Evolutionary conservation across 73 alveolate species (phyloP), one percentile per base, ranked within the genome.

Genomic region (Diophrys appendiculata): DNA sequence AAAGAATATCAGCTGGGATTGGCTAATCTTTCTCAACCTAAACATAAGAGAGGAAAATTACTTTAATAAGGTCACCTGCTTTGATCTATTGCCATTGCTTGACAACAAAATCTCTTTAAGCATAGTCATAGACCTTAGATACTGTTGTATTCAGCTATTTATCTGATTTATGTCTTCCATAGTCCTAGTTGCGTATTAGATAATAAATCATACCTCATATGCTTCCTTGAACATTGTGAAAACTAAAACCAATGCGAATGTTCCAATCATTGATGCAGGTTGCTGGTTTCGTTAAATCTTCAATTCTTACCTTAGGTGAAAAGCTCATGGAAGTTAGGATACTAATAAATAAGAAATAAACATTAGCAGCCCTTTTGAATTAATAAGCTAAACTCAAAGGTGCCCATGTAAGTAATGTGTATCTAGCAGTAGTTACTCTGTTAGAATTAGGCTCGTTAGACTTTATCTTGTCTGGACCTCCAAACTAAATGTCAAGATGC

Each of bases 161-260:
- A 73, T 81, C 64, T 73, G 73, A 33, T 32, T 43, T 32, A 74
- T 72, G 70, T 81, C 90, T 69, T 81, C 90, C 78, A 72, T 82
- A 69, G 88, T 84, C 69, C 98, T 64, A 8, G 89, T 60, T 54
- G 76, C 83, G 77, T 94, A n/a, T n/a, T n/a, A n/a, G n/a, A n/a
- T n/a, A n/a, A n/a, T n/a, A n/a, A n/a, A n/a, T n/a, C n/a, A n/a
- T n/a, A n/a, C 98, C 77, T 94, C 98, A 52, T 81, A 81, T 56
- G 93, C 96, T 79, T 94, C 98, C 78, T 91, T 94, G 35, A 94
- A 86, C 97, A 91, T 94, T 77, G 98, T 94, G 64, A 94, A 87
- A 25, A 88, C 65, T 65, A 94, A 78, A 1, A 94, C 98, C 80
- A 90, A 79, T 0, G 88, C 86, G 75, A 94, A 94, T 27, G 98